These are phyloP conservation scores for Cercis canadensis DNA, from an alignment of 306 rosid species.

Conservation along the genomic window DNA sequence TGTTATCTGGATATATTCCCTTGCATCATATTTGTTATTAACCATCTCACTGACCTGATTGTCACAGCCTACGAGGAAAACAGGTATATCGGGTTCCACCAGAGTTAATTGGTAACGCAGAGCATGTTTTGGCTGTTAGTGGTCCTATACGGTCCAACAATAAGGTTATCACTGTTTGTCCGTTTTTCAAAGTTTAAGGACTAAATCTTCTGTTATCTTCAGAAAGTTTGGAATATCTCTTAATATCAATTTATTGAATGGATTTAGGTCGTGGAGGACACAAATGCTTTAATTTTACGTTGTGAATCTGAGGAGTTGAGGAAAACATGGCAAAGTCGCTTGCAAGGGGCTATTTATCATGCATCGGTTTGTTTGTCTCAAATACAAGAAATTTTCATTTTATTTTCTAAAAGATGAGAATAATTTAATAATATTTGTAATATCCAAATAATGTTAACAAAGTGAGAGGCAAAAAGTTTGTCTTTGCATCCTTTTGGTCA, in stretches of 20 bases:
- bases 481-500: conserved; percentile 18
- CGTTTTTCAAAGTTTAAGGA: conserved; percentile 4
- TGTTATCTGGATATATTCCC: conserved; percentile 15
- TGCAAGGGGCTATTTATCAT: conserved; percentile 89
- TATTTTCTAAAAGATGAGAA: neutral
- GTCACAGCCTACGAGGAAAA: conserved; percentile 81
- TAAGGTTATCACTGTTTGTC: conserved; percentile 61
- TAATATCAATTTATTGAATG: conserved; percentile 23
- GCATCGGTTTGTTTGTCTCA: conserved; percentile 68
- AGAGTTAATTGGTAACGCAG: conserved; percentile 75
- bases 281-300: conserved; percentile 75
- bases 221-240: conserved; percentile 23
- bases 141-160: conserved; percentile 54
- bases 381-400: neutral
- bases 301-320: conserved; percentile 79
- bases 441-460: conserved; percentile 5
- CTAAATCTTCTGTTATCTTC: conserved; percentile 19
- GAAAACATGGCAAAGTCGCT: conserved; percentile 81
- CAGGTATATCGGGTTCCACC: conserved; percentile 74
- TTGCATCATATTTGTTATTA: conserved; percentile 29
- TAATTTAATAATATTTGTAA: conserved; percentile 5
- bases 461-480: conserved; percentile 9
- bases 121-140: conserved; percentile 77
- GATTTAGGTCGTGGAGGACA: conserved; percentile 86
- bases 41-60: conserved; percentile 40